These are phyloP conservation scores for Malassezia nana DNA, from an alignment of 1,284 basidiomycete species.

Conservation along the genomic window DNA sequence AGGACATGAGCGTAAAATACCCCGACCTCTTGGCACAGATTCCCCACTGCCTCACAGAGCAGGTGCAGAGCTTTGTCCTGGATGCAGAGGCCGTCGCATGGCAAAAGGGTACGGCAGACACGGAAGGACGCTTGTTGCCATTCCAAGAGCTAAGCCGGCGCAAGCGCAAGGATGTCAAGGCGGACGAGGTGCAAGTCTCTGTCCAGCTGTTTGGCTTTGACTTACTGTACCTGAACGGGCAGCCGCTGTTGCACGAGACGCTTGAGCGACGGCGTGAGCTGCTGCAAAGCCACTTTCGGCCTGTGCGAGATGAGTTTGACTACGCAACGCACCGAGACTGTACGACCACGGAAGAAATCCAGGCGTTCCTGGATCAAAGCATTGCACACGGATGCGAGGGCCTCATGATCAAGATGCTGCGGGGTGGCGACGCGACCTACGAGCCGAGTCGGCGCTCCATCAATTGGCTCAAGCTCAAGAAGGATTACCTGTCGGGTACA, in stretches of 20 bases:
- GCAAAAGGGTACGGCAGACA: constrained; percentile 54
- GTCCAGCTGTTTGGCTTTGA: constrained; percentile 96
- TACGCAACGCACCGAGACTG: constrained; percentile 86
- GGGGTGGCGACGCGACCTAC: constrained; percentile 79
- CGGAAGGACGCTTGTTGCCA: constrained; percentile 64
- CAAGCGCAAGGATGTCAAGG: constrained; percentile 92
- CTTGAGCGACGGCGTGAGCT: constrained; percentile 58
- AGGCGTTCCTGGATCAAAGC: constrained; percentile 84
- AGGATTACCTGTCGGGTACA: constrained; percentile 64
- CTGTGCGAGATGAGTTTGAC: constrained; percentile 78
- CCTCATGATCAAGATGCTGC: constrained; percentile 95
- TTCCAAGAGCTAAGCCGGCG: constrained; percentile 93
- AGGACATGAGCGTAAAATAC: constrained; percentile 99
- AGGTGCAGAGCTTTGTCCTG: constrained; percentile 76
- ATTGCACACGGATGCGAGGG: constrained; percentile 98
- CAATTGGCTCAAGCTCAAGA: constrained; percentile 80
- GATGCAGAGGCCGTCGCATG: constrained; percentile 96
- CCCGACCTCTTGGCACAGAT: constrained; percentile 91
- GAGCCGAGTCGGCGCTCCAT: constrained; percentile 88
- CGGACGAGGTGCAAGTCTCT: constrained; percentile 87
- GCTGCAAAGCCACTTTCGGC: constrained; percentile 67
- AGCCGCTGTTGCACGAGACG: constrained; percentile 45
- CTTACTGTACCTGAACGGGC: constrained; percentile 82
- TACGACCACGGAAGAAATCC: constrained; percentile 84
- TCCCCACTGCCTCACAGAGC: constrained; percentile 57